Conservation (phyloP, 2,329 filamentous ascomycete genomes). For the Aspergillus intermedius region DNA sequence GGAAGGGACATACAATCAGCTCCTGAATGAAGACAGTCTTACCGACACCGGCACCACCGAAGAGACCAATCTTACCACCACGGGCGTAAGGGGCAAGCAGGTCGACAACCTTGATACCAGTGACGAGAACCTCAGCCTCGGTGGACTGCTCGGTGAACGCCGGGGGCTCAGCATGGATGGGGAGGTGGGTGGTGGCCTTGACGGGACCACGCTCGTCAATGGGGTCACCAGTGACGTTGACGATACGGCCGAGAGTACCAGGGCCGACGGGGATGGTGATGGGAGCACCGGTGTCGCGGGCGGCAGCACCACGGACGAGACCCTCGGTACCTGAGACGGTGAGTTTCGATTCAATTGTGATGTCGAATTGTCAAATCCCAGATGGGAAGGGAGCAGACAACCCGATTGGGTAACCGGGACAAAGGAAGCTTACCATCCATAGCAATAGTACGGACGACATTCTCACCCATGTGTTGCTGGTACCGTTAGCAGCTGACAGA, state of each 20-base stretch:
- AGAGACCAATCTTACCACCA: slow-evolving; percentile 99
- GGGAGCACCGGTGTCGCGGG: slow-evolving; percentile 81
- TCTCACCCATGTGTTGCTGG: slow-evolving; percentile 99
- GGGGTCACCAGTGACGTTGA: slow-evolving; percentile 99
- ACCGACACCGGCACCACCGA: slow-evolving; percentile 99
- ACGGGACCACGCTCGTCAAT: slow-evolving; percentile 99
- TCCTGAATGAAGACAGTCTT: slow-evolving; percentile 99
- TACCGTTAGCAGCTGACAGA: slow-evolving; percentile 11
- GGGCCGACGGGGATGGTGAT: slow-evolving; percentile 95
- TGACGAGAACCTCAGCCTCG: slow-evolving; percentile 90
- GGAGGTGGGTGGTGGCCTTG: slow-evolving; percentile 78
- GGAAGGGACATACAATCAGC: slow-evolving; percentile 63
- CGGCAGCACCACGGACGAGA: slow-evolving; percentile 87
- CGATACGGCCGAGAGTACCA: slow-evolving; percentile 94
- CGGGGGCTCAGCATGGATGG: slow-evolving; percentile 93
- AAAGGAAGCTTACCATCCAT: slow-evolving; percentile 78
- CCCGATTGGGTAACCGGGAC: slow-evolving; percentile 4
- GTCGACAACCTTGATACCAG: slow-evolving; percentile 99
- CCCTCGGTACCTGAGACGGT: slow-evolving; percentile 78
- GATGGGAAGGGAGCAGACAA: background rate
- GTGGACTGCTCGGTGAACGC: slow-evolving; percentile 94
- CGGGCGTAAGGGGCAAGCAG: slow-evolving; percentile 97
- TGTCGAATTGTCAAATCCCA: background rate
- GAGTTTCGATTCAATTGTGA: slow-evolving; percentile 12
- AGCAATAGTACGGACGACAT: slow-evolving; percentile 98